phyloP scores from a whole-genome alignment of 345 rosid genomes.

The Odontarrhena argentea region DNA sequence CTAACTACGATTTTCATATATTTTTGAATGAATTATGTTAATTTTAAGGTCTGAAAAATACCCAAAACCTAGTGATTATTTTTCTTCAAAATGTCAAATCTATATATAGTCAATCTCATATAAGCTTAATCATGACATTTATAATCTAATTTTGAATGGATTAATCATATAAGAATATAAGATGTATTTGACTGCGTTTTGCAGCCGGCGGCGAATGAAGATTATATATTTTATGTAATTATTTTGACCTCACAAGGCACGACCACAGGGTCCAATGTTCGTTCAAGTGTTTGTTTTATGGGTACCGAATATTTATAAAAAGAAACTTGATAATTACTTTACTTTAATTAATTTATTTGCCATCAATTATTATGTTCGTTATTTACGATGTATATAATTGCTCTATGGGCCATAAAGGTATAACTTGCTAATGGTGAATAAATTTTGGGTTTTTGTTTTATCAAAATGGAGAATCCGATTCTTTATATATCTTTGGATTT shows the following conservation, averaged over 20 bases:
- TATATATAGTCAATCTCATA: too few species aligned
- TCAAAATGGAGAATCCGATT: slow-evolving; percentile 22
- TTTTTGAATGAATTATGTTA: too few species aligned
- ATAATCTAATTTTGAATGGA: too few species aligned
- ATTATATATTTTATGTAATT: not conserved
- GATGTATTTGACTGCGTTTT: not conserved
- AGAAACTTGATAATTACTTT: not conserved
- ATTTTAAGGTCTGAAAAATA: too few species aligned
- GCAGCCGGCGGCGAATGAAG: not conserved
- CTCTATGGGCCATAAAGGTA: not conserved
- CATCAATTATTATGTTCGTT: not conserved
- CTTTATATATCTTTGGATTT: not conserved
- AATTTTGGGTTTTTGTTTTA: not conserved
- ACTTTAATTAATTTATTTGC: not conserved
- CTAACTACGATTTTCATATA: too few species aligned
- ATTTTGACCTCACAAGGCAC: not conserved
- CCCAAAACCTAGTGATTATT: too few species aligned
- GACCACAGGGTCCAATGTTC: not conserved
- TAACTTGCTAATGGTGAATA: slow-evolving; percentile 16
- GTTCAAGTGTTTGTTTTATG: slow-evolving; percentile 15
- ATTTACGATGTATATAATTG: not conserved
- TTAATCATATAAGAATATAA: too few species aligned
- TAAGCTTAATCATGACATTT: too few species aligned
- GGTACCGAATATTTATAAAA: slow-evolving; percentile 1
- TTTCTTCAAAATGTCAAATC: too few species aligned